A percentile compares a stretch with the other conserved stretches of the same genome.
phyloP scores from a whole-genome alignment of 331 rosid species.

The Pyrus hybrid region DNA sequence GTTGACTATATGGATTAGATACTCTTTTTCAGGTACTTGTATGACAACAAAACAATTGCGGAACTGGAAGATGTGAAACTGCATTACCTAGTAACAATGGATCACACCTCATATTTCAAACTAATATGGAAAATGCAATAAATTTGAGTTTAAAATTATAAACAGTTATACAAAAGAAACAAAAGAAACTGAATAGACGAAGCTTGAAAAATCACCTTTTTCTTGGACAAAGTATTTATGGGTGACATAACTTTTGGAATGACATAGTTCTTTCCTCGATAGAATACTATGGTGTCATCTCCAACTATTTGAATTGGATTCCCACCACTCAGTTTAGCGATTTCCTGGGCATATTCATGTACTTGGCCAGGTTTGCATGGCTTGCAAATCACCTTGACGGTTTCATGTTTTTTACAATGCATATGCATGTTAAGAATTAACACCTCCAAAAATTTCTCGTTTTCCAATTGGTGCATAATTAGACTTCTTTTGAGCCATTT shows the following conservation, averaged over 20 bases:
- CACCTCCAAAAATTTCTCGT: slow-evolving; percentile 92
- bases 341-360: slow-evolving; percentile 76
- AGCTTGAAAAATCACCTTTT: slow-evolving; percentile 51
- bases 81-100: background rate
- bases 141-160: background rate
- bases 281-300: slow-evolving; percentile 70
- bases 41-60: background rate
- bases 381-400: slow-evolving; percentile 77
- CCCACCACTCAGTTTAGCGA: slow-evolving; percentile 87
- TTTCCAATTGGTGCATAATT: slow-evolving; percentile 82
- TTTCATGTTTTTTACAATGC: slow-evolving; percentile 98
- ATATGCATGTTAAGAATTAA: slow-evolving; percentile 89
- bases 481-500: slow-evolving; percentile 89
- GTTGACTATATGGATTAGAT: background rate
- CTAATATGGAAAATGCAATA: background rate
- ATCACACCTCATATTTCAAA: background rate
- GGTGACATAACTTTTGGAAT: slow-evolving; percentile 92
- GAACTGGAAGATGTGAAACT: background rate
- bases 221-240: slow-evolving; percentile 73
- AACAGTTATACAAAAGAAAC: background rate
- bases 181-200: background rate
- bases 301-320: slow-evolving; percentile 80
- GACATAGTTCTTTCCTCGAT: slow-evolving; percentile 73
- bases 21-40: background rate
- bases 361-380: slow-evolving; percentile 81